Evolutionary conservation across 108 stramenopile species (phyloP).

Genomic region (Pseudonitzschia pungens): DNA sequence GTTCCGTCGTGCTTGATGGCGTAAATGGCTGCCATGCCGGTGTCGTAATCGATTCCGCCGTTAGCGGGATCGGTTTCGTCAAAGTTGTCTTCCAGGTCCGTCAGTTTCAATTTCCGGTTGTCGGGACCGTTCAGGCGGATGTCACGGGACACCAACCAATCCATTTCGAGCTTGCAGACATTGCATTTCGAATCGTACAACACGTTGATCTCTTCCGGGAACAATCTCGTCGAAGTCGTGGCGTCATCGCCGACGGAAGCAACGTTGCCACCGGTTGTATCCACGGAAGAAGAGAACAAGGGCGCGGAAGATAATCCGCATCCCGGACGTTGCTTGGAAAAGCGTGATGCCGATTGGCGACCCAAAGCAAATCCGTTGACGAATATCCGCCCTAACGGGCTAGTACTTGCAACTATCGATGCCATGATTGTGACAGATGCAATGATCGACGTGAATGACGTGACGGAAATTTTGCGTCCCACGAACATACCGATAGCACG

Average conservation of each 20-base stretch:
- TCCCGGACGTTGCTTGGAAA: too few species aligned
- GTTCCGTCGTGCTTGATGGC: slow-evolving; percentile 47
- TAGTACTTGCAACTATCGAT: neutral
- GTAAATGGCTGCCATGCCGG: slow-evolving; percentile 58
- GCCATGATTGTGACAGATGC: neutral
- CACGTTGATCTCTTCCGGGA: slow-evolving; percentile 59
- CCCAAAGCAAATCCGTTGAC: slow-evolving; percentile 1
- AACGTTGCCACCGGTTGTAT: neutral
- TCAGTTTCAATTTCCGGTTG: slow-evolving; percentile 41
- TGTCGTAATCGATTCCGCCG: slow-evolving; percentile 47
- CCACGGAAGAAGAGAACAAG: neutral
- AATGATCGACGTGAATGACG: neutral
- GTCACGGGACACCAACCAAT: slow-evolving; percentile 46
- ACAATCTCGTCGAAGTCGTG: slow-evolving; percentile 14
- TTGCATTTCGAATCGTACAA: slow-evolving; percentile 69
- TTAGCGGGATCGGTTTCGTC: slow-evolving; percentile 48
- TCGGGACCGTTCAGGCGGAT: slow-evolving; percentile 11
- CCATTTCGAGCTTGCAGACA: slow-evolving; percentile 65
- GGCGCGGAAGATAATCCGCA: neutral
- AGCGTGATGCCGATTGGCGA: neutral
- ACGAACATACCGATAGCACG: neutral
- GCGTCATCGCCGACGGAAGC: neutral
- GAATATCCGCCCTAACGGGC: neutral
- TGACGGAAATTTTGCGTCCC: neutral
- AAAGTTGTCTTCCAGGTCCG: slow-evolving; percentile 53